Base-by-base conservation (phyloP, 495 filamentous ascomycete species). In the Hypoxylon lenormandii region DNA sequence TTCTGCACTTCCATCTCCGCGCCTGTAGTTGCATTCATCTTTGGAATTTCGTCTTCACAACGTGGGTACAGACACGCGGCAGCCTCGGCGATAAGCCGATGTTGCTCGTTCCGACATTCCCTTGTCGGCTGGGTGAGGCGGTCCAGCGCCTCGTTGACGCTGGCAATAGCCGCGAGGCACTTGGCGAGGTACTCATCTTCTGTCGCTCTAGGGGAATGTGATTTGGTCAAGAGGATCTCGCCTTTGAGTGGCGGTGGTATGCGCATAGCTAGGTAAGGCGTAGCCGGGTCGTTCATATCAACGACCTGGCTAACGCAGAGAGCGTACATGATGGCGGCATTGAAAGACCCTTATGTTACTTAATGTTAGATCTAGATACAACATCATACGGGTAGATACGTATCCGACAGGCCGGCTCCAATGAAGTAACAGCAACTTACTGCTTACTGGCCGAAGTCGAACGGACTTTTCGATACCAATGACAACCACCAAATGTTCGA, bases 381-480 rank as follows among this genome's bases (percentile, higher is more conserved):
- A 33, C 23, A 26, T 26, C 23, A 5, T 26, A 26, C 5, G 23
- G 23, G 23, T 5, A 5, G 23, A 5, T 2, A 26, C 2, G 5
- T 26, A 26, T 19, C 1, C 15, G 15, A 13, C 10, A 46, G 18
- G 13, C 10, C 30, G 18, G 13, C 5, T 26, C 23, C 23, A 2
- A 26, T 26, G 23, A 26, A 26, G 23, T 2, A 26, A 46, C 13
- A 3, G 11, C 15, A 8, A 49, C 61, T 40, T 6, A 64, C 51
- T 64, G 13, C 26, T 64, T 11, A 64, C 60, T 2, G 33, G 15
- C 21, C 51, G 50, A 8, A 64, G 40, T 28, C 30, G 33, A 37
- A 64, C 38, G 13, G 60, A 38, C 15, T 64, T 64, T 1, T 16
- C 57, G 33, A 64, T 64, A 5, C 60, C 60, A 11, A 64, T 23